Conservation (phyloP, 2,329 filamentous ascomycete genomes). For the Sphaerulina vaccinii region DNA sequence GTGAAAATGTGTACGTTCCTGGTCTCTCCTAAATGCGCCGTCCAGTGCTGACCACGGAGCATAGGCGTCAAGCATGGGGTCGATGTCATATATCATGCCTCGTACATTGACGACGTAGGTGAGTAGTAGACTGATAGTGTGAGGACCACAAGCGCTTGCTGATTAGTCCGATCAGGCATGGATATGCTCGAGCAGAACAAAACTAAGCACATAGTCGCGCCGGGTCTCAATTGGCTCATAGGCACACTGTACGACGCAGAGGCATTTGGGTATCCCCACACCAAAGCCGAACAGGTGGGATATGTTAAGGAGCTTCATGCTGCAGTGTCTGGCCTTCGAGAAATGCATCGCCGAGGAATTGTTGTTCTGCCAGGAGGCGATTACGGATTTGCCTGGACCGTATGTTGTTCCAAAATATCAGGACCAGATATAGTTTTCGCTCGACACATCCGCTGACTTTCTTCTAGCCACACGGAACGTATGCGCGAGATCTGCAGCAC, state of each 20-base stretch:
- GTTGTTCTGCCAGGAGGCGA: slow-evolving; percentile 48
- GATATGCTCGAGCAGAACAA: slow-evolving; percentile 44
- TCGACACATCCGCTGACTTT: too few species aligned
- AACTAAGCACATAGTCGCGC: slow-evolving; percentile 43
- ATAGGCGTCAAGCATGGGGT: slow-evolving; percentile 47
- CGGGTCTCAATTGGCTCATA: slow-evolving; percentile 47
- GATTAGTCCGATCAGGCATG: slow-evolving; percentile 26
- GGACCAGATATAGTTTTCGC: too few species aligned
- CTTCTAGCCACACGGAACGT: slow-evolving; percentile 49
- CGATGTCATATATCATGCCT: slow-evolving; percentile 51
- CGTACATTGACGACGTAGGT: slow-evolving; percentile 45
- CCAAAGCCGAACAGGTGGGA: slow-evolving; percentile 47
- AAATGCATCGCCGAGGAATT: slow-evolving; percentile 50
- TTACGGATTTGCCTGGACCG: slow-evolving; percentile 44
- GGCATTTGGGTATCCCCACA: slow-evolving; percentile 45
- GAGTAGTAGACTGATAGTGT: too few species aligned
- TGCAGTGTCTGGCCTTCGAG: slow-evolving; percentile 42
- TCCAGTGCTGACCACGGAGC: too few species aligned
- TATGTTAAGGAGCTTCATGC: slow-evolving; percentile 46
- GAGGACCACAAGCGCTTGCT: too few species aligned
- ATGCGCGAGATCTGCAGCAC: slow-evolving; percentile 46
- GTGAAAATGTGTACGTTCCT: slow-evolving; percentile 48
- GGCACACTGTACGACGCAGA: slow-evolving; percentile 42
- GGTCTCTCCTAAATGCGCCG: too few species aligned
- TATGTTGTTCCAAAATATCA: background rate